Base-by-base conservation (phyloP, 257 asterid genomes). In the Solanum etuberosum region DNA sequence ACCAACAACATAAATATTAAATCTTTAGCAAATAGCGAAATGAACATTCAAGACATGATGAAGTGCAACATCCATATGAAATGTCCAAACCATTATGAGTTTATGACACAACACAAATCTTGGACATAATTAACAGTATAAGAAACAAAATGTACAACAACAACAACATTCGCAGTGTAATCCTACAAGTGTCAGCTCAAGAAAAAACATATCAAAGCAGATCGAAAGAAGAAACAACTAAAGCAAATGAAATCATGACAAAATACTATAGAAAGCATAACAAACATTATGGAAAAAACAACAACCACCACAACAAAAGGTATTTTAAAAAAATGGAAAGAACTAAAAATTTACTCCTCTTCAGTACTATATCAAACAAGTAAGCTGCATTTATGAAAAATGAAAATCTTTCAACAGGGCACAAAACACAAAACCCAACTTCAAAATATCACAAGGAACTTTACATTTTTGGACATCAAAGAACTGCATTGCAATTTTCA, bases 391-490 rank as follows among this genome's bases (percentile, higher is more conserved):
- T 15, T 20, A 38, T 25, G 32, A 7, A 42, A 42, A 78, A 25
- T 78, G 38, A 43, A 72, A 21, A 25, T 23, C 10, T 73, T 31
- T 46, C 68, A 80, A 11, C 42, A 27, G 25, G 85, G 61, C 40
- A 67, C 21, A 77, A 14, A 80, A 27, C 65, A 27, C 65, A 80
- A 80, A 31, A 80, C 21, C 42, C 7, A 61, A 65, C 37, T 74
- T 13, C 84, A 78, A 80, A 80, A 18, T 15, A 46, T 29, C 18
- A 80, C 13, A 83, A 86, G 51, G 46, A 43, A n/a, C 29, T 35
- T 23, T 92, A 96, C 99, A 91, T 93, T 94, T 96, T 81, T 95
- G 99, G 1, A 95, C 70, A n/a, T 95, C 97, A 51, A 96, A 94
- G 89, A 95, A 96, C 92, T 95, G 95, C 95, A 94, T 88, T 71